These are phyloP conservation scores for Saccharomycopsis sp. DNA, from an alignment of 805 yeast genomes.

Conservation along the genomic window DNA sequence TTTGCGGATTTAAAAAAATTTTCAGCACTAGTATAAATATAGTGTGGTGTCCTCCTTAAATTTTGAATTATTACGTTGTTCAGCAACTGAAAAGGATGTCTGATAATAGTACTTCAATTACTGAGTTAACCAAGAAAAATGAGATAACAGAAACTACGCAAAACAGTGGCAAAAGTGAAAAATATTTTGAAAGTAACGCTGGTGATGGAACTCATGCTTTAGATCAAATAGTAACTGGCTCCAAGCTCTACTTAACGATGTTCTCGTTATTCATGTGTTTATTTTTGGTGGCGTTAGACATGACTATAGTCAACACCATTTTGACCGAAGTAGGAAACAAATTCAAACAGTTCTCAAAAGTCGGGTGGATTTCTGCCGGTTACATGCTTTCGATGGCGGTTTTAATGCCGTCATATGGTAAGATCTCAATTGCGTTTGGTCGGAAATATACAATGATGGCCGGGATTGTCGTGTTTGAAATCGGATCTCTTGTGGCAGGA, in stretches of 20 bases:
- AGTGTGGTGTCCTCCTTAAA: too few species aligned
- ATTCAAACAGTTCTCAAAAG: slow-evolving; percentile 42
- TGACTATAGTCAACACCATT: slow-evolving; percentile 49
- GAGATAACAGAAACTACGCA: too few species aligned
- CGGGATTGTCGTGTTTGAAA: slow-evolving; percentile 48
- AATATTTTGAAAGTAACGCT: background rate
- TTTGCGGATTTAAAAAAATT: too few species aligned
- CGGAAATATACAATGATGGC: slow-evolving; percentile 42
- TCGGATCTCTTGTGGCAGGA: slow-evolving; percentile 58
- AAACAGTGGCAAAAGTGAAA: background rate
- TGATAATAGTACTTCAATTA: too few species aligned
- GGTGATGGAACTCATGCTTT: slow-evolving; percentile 1
- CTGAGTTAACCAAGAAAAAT: too few species aligned
- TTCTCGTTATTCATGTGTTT: slow-evolving; percentile 7
- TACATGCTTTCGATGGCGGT: slow-evolving; percentile 48
- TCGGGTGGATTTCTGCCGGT: slow-evolving; percentile 55
- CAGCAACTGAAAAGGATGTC: too few species aligned
- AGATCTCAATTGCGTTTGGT: slow-evolving; percentile 49
- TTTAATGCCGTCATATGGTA: slow-evolving; percentile 53
- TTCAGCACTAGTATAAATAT: too few species aligned
- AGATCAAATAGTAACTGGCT: background rate
- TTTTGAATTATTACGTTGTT: too few species aligned
- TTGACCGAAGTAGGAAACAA: slow-evolving; percentile 42
- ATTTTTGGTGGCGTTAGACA: slow-evolving; percentile 45
- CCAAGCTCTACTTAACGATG: background rate